Conservation (phyloP, 805 yeast species). For the Aciculoconidium aculeatum region DNA sequence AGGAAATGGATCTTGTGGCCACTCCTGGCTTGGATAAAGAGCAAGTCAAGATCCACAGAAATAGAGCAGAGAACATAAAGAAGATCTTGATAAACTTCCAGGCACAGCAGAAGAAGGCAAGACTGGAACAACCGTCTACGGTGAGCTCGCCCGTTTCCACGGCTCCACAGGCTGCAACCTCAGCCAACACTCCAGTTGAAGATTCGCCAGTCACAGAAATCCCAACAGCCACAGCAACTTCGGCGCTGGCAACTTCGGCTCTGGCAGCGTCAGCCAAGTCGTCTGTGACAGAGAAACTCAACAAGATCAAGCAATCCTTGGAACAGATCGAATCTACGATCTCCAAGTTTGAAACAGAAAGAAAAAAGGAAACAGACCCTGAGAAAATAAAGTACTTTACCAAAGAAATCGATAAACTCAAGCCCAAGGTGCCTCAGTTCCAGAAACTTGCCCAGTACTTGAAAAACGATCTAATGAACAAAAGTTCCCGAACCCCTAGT, state of each 20-base stretch:
- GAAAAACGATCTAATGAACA: constrained; percentile 16
- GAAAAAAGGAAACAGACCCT: constrained; percentile 6
- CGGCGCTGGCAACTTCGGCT: neutral
- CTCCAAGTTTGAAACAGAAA: constrained; percentile 17
- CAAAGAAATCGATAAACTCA: constrained; percentile 10
- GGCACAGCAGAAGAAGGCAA: constrained; percentile 15
- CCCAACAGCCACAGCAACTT: neutral
- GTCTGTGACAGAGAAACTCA: constrained; percentile 19
- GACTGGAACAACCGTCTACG: constrained; percentile 4
- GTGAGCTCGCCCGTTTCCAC: constrained; percentile 3
- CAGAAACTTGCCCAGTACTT: constrained; percentile 18
- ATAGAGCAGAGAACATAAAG: constrained; percentile 22
- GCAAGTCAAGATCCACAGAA: constrained; percentile 18
- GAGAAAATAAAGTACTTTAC: constrained; percentile 6
- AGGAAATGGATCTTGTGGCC: constrained; percentile 21
- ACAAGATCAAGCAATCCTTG: constrained; percentile 16
- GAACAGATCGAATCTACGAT: constrained; percentile 19
- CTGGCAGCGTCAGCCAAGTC: constrained; percentile 2
- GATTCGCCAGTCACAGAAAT: constrained; percentile 3
- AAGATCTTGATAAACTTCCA: constrained; percentile 19
- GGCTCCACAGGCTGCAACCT: neutral
- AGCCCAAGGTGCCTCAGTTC: constrained; percentile 16
- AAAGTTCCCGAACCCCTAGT: constrained; percentile 5
- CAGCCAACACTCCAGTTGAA: too few species aligned
- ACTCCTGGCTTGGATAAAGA: constrained; percentile 15